Evolutionary conservation across 2,329 filamentous ascomycete genomes (phyloP).

Genomic region (Nemania sp.): DNA sequence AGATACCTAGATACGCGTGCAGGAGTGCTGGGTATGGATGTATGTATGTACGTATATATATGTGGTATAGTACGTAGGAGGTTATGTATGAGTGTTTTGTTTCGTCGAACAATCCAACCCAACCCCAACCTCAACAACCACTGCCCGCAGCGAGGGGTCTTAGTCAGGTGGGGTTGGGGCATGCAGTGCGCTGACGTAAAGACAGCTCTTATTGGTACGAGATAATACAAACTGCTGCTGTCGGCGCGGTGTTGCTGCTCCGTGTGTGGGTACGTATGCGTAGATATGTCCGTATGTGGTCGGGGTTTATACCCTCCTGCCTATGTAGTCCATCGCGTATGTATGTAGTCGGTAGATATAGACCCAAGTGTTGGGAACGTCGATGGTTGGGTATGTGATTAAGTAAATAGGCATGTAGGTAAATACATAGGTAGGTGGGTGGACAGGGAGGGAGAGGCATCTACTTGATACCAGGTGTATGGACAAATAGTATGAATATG

Average conservation of each 20-base stretch:
- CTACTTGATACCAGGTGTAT: background rate
- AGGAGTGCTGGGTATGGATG: background rate
- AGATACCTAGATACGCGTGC: background rate
- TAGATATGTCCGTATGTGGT: background rate
- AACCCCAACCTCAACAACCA: too few relatives aligned
- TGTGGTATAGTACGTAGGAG: background rate
- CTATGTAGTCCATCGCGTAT: too few relatives aligned
- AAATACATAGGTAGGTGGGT: background rate
- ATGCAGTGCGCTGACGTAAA: conserved; percentile 34
- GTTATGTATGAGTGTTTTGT: background rate
- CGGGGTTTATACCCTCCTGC: background rate
- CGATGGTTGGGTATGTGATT: background rate
- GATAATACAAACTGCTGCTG: background rate
- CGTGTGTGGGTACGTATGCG: background rate
- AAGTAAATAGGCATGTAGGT: too few relatives aligned
- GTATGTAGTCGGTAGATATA: background rate
- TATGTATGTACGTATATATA: background rate
- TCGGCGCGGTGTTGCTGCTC: background rate
- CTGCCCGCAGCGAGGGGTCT: conserved; percentile 4
- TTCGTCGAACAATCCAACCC: too few relatives aligned
- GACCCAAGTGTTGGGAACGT: too few relatives aligned
- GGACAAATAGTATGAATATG: too few relatives aligned
- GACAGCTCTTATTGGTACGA: background rate
- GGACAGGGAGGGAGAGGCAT: background rate
- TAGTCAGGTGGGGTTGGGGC: conserved; percentile 25